Base-by-base conservation (phyloP, 305 asterid species). In the Fraxinus latifolia region DNA sequence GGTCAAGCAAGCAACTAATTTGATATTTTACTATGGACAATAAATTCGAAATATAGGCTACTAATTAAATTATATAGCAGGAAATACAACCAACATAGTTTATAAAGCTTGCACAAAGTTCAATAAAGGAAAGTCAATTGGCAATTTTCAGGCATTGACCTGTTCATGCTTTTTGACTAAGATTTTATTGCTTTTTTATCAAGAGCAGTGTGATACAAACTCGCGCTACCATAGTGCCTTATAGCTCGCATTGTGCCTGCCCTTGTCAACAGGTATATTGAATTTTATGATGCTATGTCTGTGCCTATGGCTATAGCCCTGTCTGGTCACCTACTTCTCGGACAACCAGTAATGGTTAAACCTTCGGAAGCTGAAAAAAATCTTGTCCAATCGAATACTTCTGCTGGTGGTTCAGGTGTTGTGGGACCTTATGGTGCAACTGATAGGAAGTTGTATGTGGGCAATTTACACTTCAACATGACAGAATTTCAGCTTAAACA, bases 331-430 rank as follows among this genome's bases (percentile, higher is more conserved):
- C 92, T 87, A 36, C 94, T 94, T 81, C 94, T 92, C 86, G 98
- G 98, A 39, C 99, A 94, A 85, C 97, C 98, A 80, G 95, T 96
- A 62, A 96, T 96, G 99, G 98, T 94, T 17, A 96, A 96, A 85
- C 99, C 99, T 77, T 96, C 99, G 0, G 99, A 96, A 87, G 99
- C 99, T 42, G 99, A 96, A 88, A 96, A 96, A 92, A 96, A 96
- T 85, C 99, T 96, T 83, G 99, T 96, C 82, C 98, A 92, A 53
- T 91, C 99, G 73, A 94, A 90, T 77, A 82, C 98, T 53, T 19
- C 94, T 70, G 90, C 92, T 74, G 93, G 91, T 84, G 91, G 90
- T 82, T 74, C 97, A 39, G 93, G 95, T 80, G 92, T 94, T 77
- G 80, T 90, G 31, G 99, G 99, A 37, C 97, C 97, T 67, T 92